Base-by-base conservation (phyloP, 2,329 filamentous ascomycete genomes). In the Emmonsiellopsis sp. region DNA sequence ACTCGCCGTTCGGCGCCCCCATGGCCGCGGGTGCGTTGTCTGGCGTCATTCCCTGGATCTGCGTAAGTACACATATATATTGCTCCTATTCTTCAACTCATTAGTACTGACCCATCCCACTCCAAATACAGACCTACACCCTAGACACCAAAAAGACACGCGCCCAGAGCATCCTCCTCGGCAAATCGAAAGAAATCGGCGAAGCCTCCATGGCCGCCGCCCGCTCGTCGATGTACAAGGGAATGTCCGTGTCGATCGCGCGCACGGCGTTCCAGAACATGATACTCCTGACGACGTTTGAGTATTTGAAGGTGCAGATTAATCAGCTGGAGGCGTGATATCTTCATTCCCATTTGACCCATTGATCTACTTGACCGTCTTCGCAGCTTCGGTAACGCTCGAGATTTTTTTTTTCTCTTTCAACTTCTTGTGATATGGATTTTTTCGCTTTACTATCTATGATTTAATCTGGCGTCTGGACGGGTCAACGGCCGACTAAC, bases 61-160 rank as follows among this genome's bases (percentile, higher is more conserved):
- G 72, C 49, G 73, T 75, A 69, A 62, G 71, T 65, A 37, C 45
- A 55, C 16, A 43, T 5, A 20, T 43, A 43, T 20, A 43, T 16
- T n/a, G n/a, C n/a, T n/a, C n/a, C n/a, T n/a, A n/a, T n/a, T n/a
- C n/a, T 6, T 10, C 10, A 46, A 8, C 7, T 30, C n/a, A 5
- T n/a, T 46, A 15, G 16, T 11, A n/a, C n/a, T n/a, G n/a, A n/a
- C n/a, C n/a, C n/a, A n/a, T n/a, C n/a, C n/a, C n/a, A n/a, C n/a
- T 11, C 32, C n/a, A 2, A 8, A n/a, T 26, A 11, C 47, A 76
- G 73, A 76, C 73, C 3, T 76, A 76, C 55, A 72, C 73, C 0
- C 67, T 76, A 9, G 73, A 76, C 55, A 75, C 73, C 2, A 70
- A 71, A 54, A 76, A 76, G 60, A 76, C 73, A n/a, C 73, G 73